phyloP scores from a whole-genome alignment of 345 rosid species.

The Arabidopsis arenosa region DNA sequence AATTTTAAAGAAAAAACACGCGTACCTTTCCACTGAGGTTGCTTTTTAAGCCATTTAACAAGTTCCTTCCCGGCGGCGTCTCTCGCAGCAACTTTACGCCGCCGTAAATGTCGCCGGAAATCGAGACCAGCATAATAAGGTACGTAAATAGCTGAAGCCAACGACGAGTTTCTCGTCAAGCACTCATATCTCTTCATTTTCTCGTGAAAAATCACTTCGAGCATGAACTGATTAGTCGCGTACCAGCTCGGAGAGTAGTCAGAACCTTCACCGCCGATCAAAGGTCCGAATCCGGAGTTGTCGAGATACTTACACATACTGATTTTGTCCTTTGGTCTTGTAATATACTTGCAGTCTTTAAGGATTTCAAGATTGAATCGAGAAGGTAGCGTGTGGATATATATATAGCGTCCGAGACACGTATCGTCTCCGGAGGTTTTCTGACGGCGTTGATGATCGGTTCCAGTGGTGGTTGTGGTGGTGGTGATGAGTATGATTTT shows the following conservation, averaged over 20 bases:
- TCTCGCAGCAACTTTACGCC: conserved; percentile 46
- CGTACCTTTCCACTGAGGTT: conserved; percentile 58
- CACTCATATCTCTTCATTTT: conserved; percentile 62
- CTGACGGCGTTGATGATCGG: background rate
- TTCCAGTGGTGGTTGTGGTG: background rate
- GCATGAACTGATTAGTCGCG: conserved; percentile 60
- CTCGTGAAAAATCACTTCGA: conserved; percentile 61
- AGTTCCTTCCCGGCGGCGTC: conserved; percentile 50
- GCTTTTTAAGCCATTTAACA: conserved; percentile 45
- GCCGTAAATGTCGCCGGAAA: conserved; percentile 57
- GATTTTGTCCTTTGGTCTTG: conserved; percentile 50
- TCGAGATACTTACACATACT: conserved; percentile 54
- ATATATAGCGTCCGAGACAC: conserved; percentile 55
- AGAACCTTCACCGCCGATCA: conserved; percentile 16
- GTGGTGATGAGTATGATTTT: conserved; percentile 32
- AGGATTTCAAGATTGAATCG: conserved; percentile 55
- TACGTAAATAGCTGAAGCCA: conserved; percentile 59
- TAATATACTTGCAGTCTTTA: conserved; percentile 46
- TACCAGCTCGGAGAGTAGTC: conserved; percentile 27
- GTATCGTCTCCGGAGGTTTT: conserved; percentile 17
- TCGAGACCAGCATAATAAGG: conserved; percentile 66
- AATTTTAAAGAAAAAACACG: background rate
- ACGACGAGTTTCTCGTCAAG: conserved; percentile 54
- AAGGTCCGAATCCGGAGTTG: conserved; percentile 61
- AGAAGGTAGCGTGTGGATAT: conserved; percentile 54